Evolutionary conservation across 1,284 basidiomycete species (phyloP).

Genomic region (Microbotryum violaceum): DNA sequence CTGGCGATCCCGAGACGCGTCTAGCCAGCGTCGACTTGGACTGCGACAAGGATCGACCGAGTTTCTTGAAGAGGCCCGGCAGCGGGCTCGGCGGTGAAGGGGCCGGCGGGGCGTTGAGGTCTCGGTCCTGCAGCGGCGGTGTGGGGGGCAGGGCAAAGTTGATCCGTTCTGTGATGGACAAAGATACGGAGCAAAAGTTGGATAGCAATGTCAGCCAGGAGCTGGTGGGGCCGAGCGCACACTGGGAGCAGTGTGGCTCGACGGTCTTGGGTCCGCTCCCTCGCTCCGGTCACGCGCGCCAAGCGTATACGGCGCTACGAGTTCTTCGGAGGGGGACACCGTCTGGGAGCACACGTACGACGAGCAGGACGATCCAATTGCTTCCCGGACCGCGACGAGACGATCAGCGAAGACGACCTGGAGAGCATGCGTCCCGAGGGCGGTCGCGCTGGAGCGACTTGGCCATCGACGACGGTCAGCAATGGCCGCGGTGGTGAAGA

Average conservation of each 20-base stretch:
- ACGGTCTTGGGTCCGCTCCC: no score
- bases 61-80: conserved; percentile 10
- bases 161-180: not conserved
- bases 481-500: no score
- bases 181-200: not conserved
- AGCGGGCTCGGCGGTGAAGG: not conserved
- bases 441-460: not conserved
- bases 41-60: conserved; percentile 16
- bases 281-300: no score
- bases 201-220: not conserved
- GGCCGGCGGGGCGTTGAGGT: not conserved
- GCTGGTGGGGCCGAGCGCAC: no score
- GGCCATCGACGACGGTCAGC: not conserved
- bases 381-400: not conserved
- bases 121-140: not conserved
- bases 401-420: not conserved
- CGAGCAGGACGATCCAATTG: not conserved
- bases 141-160: not conserved
- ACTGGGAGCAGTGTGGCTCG: no score
- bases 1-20: conserved; percentile 9
- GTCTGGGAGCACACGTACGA: not conserved
- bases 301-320: no score
- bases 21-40: conserved; percentile 13
- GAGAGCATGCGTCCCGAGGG: not conserved
- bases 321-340: no score